These are phyloP conservation scores for Mariannaea elegans DNA, from an alignment of 2,329 filamentous ascomycete genomes.

Conservation along the genomic window DNA sequence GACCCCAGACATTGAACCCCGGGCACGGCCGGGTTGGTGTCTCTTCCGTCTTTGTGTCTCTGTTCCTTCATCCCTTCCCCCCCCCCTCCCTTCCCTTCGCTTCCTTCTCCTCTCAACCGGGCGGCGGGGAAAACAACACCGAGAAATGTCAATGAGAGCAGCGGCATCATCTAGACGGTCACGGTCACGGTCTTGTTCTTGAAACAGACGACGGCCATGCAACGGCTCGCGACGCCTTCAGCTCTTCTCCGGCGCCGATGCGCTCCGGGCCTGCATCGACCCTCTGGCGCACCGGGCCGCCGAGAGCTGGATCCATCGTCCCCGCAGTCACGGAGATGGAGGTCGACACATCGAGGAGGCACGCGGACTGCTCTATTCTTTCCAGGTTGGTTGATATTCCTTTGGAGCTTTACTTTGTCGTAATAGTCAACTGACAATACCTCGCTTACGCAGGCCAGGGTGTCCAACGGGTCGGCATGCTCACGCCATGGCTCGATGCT, in stretches of 20 bases:
- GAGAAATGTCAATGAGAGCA: constrained; percentile 29
- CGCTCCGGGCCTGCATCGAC: constrained; percentile 29
- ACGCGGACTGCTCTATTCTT: constrained; percentile 69
- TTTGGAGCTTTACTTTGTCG: neutral
- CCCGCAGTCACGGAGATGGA: constrained; percentile 34
- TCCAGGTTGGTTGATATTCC: constrained; percentile 53
- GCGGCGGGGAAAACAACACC: constrained; percentile 6
- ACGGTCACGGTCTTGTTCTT: constrained; percentile 31
- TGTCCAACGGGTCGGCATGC: constrained; percentile 89
- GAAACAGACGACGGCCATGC: constrained; percentile 44
- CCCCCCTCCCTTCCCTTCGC: neutral
- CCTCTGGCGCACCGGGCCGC: constrained; percentile 18
- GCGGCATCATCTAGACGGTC: constrained; percentile 31
- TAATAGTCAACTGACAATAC: neutral
- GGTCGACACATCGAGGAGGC: constrained; percentile 47
- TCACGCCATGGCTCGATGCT: constrained; percentile 83
- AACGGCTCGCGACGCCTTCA: constrained; percentile 40
- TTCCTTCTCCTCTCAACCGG: neutral
- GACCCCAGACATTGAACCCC: constrained; percentile 26
- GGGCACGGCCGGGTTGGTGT: constrained; percentile 29
- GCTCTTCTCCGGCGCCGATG: constrained; percentile 40
- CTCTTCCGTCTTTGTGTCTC: constrained; percentile 16
- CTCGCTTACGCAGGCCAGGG: constrained; percentile 73
- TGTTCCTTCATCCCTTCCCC: neutral
- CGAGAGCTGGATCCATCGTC: constrained; percentile 14